Base-by-base conservation (phyloP, 2,329 filamentous ascomycete species). In the Claviceps sp. region DNA sequence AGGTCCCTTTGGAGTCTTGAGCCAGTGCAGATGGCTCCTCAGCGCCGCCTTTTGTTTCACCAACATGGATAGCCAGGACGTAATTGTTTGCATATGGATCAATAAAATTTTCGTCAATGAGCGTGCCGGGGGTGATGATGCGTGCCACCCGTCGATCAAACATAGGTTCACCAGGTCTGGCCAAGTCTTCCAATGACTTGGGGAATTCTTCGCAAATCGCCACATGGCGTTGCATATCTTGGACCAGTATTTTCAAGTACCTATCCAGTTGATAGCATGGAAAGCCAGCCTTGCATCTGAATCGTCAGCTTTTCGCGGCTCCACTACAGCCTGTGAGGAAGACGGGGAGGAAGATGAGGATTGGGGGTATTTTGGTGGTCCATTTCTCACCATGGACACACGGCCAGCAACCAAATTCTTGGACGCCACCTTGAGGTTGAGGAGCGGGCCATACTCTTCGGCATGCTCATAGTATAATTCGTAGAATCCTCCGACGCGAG, bases 381-480 rank as follows among this genome's bases (percentile, higher is more conserved):
- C 2, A 13, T 26, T 44, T 45, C 64, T 61, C 71, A 90, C 86
- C 91, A 98, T 97, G 5, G 90, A 72, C 17, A 98, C 87, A 22
- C 80, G 78, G 1, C 85, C 86, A 8, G 82, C 83, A 56, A 71
- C 86, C n/a, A 86, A 88, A 66, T 82, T 89, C 65, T 88, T 93
- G 51, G 78, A 78, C 2, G 85, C 83, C 51, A 95, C 82, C 67
- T 96, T 97, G 62, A 98, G 71, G 60, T 89, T 93, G 56, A 98
- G 74, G 45, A 95, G 72, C 1, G 89, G 86, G 1, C 86, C 91
- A 65, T 85, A 86, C 62, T 95, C 83, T 53, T 95, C 86, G 11
- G 94, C 93, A 65, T 98, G 90, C 60, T 95, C 86, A 66, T 97
- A 94, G 70, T 98, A 98, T 53, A 98, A 73, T 78, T 98, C 93